Percentiles rank a stretch among this genome's conserved stretches.
Conservation (phyloP, 2,329 filamentous ascomycete species). For the Colletotrichum simmondsii region DNA sequence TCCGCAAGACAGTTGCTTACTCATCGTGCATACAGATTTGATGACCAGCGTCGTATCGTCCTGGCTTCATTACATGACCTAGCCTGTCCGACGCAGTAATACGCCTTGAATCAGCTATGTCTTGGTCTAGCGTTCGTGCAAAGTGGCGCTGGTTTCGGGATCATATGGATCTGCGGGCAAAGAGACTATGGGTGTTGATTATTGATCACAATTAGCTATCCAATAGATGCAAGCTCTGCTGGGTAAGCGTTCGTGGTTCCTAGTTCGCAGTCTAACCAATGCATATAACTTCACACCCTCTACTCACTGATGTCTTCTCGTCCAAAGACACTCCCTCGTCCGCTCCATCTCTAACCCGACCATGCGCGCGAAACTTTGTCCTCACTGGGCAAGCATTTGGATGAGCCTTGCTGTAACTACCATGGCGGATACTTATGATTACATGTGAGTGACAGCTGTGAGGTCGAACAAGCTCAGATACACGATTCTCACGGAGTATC, state of each 20-base stretch:
- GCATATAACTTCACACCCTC: background rate
- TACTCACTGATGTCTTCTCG: background rate
- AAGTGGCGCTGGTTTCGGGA: background rate
- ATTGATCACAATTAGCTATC: background rate
- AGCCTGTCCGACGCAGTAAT: background rate
- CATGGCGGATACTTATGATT: conserved; percentile 22
- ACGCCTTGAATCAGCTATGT: background rate
- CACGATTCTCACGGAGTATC: conserved; percentile 39
- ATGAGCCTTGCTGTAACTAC: background rate
- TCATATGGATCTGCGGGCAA: background rate
- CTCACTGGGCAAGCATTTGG: background rate
- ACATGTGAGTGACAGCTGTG: conserved; percentile 8
- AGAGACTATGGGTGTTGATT: background rate
- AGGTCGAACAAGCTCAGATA: conserved; percentile 4
- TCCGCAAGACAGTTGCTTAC: conserved; percentile 18
- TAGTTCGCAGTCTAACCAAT: background rate
- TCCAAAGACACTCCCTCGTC: background rate
- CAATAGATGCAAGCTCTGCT: background rate
- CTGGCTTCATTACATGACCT: background rate
- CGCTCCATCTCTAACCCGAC: background rate
- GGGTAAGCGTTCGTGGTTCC: background rate
- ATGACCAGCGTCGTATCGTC: background rate
- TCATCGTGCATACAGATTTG: background rate
- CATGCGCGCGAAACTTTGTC: background rate
- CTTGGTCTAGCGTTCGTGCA: background rate